Percentiles rank a stretch among this genome's conserved stretches.
These are phyloP conservation scores for Verticillium longisporum DNA, from an alignment of 2,329 filamentous ascomycete species.

Conservation along the genomic window DNA sequence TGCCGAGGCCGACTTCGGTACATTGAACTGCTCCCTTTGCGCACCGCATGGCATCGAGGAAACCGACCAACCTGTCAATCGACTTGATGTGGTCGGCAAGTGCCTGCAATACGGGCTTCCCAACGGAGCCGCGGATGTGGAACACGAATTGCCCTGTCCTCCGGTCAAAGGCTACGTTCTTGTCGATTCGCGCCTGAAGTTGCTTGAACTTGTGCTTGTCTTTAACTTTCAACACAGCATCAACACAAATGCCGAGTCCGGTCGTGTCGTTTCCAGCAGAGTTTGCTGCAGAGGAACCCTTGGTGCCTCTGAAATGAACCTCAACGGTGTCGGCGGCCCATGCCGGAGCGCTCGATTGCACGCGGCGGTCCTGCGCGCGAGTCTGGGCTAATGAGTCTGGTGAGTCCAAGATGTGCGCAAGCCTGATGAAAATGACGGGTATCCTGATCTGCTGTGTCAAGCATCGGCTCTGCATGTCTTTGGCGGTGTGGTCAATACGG, in stretches of 20 bases:
- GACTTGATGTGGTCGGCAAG: constrained; percentile 55
- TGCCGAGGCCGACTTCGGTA: constrained; percentile 52
- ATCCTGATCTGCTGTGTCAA: constrained; percentile 36
- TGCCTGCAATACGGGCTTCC: constrained; percentile 50
- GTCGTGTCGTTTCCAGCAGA: constrained; percentile 1
- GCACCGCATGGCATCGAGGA: constrained; percentile 58
- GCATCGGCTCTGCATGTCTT: constrained; percentile 26
- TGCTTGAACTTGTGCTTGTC: constrained; percentile 47
- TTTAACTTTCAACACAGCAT: constrained; percentile 48
- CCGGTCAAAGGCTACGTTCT: constrained; percentile 55
- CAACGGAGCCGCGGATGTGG: constrained; percentile 50
- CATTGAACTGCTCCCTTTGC: constrained; percentile 48
- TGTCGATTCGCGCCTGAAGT: constrained; percentile 49
- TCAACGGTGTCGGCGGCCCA: constrained; percentile 57
- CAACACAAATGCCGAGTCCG: constrained; percentile 15
- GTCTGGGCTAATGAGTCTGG: neutral
- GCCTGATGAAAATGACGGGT: constrained; percentile 40
- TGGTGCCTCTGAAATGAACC: constrained; percentile 43
- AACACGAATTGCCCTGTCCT: constrained; percentile 57
- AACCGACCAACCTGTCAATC: constrained; percentile 64
- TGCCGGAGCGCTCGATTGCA: constrained; percentile 10
- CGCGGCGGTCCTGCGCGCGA: constrained; percentile 9
- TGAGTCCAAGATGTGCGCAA: constrained; percentile 32
- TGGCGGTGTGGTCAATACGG: constrained; percentile 31
- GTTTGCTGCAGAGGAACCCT: neutral